Percentiles rank a stretch among this genome's conserved stretches.
phyloP scores from a whole-genome alignment of 306 rosid genomes.

The Vigna radiata region DNA sequence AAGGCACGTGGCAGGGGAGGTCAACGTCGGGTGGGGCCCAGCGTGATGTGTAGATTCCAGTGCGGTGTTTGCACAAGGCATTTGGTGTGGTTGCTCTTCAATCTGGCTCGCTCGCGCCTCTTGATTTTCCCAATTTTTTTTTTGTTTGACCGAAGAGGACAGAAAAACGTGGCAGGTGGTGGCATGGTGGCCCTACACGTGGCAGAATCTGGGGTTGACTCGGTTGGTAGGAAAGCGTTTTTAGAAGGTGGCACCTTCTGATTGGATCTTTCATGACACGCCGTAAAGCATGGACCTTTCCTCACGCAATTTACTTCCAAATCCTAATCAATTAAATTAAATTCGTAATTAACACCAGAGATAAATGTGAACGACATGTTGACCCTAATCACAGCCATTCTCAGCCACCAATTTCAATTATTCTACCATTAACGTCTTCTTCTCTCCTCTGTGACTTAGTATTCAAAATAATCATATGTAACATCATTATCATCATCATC shows the following conservation, averaged over 20 bases:
- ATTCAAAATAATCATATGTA: not conserved
- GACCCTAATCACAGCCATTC: conserved; percentile 18
- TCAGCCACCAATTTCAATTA: conserved; percentile 25
- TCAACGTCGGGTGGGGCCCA: conserved; percentile 47
- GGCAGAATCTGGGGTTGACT: conserved; percentile 13
- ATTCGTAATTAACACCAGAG: not conserved
- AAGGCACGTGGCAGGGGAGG: conserved; percentile 41
- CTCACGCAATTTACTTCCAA: conserved; percentile 37
- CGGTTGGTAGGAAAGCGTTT: conserved; percentile 40
- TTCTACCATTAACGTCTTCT: not conserved
- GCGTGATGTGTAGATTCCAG: conserved; percentile 44
- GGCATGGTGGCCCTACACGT: conserved; percentile 50
- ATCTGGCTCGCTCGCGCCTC: not conserved
- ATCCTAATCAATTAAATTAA: not conserved
- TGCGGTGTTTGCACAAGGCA: conserved; percentile 34
- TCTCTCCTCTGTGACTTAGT: not conserved
- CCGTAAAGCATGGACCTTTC: conserved; percentile 18
- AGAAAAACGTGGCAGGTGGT: not conserved
- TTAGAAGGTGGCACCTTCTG: not conserved
- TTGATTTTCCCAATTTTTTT: not conserved
- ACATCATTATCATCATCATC: too few species aligned
- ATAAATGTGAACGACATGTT: conserved; percentile 24
- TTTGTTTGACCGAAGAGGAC: conserved; percentile 41
- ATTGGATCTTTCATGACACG: conserved; percentile 21
- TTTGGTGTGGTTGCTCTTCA: conserved; percentile 32